A percentile compares a stretch with the other conserved stretches of the same genome.
Conservation (phyloP, 106 monocot genomes). For the Iris macrosiphon region DNA sequence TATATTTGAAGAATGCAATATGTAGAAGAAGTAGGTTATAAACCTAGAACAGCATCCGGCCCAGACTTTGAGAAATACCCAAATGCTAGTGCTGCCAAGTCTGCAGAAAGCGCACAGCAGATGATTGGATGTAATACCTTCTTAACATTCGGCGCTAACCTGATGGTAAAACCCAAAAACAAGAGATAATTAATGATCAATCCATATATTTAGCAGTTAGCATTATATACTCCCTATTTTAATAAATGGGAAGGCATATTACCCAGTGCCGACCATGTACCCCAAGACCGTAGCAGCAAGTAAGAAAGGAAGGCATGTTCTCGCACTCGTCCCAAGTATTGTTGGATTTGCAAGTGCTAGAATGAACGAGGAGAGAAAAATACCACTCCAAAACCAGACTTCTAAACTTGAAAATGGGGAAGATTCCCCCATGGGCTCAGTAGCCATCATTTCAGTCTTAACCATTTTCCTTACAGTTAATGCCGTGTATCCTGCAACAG, state of each 20-base stretch:
- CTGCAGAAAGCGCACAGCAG: slow-evolving; percentile 85
- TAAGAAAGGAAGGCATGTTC: slow-evolving; percentile 82
- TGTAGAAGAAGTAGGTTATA: too few relatives aligned
- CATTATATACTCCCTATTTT: not conserved
- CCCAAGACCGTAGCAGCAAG: slow-evolving; percentile 84
- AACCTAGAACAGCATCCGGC: slow-evolving; percentile 91
- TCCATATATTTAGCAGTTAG: not conserved
- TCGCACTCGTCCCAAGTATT: slow-evolving; percentile 79
- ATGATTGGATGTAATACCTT: slow-evolving; percentile 93
- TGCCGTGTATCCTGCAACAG: slow-evolving; percentile 85
- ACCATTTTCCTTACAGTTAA: slow-evolving; percentile 75
- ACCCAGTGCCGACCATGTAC: slow-evolving; percentile 91
- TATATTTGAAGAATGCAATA: slow-evolving; percentile 1
- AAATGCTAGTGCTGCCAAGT: slow-evolving; percentile 82
- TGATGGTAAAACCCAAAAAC: slow-evolving; percentile 17
- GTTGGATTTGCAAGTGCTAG: slow-evolving; percentile 52
- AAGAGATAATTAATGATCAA: not conserved
- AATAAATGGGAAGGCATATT: slow-evolving; percentile 22
- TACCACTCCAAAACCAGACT: slow-evolving; percentile 56
- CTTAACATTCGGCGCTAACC: slow-evolving; percentile 64
- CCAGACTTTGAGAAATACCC: slow-evolving; percentile 79
- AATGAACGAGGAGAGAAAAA: slow-evolving; percentile 60
- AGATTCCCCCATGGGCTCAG: slow-evolving; percentile 85
- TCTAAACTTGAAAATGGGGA: slow-evolving; percentile 65
- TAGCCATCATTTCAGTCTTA: slow-evolving; percentile 78